Evolutionary conservation across 768 basidiomycete genomes (phyloP).

Genomic region (Tulasnella sp.): DNA sequence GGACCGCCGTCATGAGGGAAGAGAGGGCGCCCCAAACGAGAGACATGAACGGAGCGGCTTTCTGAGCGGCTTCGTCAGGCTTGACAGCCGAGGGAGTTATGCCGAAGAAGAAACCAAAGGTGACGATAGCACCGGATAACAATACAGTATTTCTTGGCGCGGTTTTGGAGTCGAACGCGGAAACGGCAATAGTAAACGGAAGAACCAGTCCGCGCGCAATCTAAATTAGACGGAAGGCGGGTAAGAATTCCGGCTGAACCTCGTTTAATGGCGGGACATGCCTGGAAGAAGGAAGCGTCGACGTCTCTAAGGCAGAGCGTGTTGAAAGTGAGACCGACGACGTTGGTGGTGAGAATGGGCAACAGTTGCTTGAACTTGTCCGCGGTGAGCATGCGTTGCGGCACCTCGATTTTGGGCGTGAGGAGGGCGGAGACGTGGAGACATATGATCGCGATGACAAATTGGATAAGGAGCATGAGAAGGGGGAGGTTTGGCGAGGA

Average conservation of each 20-base stretch:
- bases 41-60: slow-evolving; percentile 31
- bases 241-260: background rate
- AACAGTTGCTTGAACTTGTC: slow-evolving; percentile 43
- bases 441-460: slow-evolving; percentile 53
- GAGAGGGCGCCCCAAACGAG: slow-evolving; percentile 60
- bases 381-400: slow-evolving; percentile 33
- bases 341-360: slow-evolving; percentile 52
- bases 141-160: slow-evolving; percentile 45
- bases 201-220: slow-evolving; percentile 77
- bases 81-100: slow-evolving; percentile 33
- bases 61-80: slow-evolving; percentile 32
- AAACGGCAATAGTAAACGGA: slow-evolving; percentile 67
- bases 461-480: slow-evolving; percentile 53
- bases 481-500: slow-evolving; percentile 53
- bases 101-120: slow-evolving; percentile 65
- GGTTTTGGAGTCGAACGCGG: slow-evolving; percentile 44
- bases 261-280: slow-evolving; percentile 22
- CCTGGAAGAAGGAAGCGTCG: slow-evolving; percentile 74
- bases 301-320: slow-evolving; percentile 66
- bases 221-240: slow-evolving; percentile 27
- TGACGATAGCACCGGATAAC: slow-evolving; percentile 48
- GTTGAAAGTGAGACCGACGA: slow-evolving; percentile 67
- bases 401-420: slow-evolving; percentile 40
- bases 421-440: slow-evolving; percentile 43
- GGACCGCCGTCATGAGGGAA: slow-evolving; percentile 62